Evolutionary conservation across 2,329 filamentous ascomycete genomes (phyloP).

Genomic region (Aspergillus spinulosporus): DNA sequence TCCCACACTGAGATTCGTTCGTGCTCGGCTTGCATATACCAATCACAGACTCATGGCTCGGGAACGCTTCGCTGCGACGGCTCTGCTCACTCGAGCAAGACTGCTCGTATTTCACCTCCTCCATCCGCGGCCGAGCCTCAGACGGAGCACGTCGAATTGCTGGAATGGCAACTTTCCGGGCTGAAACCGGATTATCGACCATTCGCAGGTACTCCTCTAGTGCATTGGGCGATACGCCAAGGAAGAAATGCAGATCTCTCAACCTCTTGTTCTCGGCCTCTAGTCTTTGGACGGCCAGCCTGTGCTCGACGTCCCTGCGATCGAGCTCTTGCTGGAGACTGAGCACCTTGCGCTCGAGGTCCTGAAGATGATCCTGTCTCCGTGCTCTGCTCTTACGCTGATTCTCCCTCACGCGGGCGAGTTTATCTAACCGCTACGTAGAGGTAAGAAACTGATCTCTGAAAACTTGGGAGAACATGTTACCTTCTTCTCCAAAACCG

Average conservation of each 20-base stretch:
- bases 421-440: constrained; percentile 29
- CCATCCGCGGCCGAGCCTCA: not conserved
- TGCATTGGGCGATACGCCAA: constrained; percentile 26
- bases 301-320: constrained; percentile 35
- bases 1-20: not conserved
- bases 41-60: not conserved
- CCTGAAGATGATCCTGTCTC: constrained; percentile 39
- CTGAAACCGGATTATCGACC: constrained; percentile 20
- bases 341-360: constrained; percentile 36
- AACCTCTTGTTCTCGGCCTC: constrained; percentile 37
- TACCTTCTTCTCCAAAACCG: constrained; percentile 6
- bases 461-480: not conserved
- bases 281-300: constrained; percentile 35
- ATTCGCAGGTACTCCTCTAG: constrained; percentile 32
- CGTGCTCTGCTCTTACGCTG: constrained; percentile 41
- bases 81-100: not conserved
- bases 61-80: not conserved
- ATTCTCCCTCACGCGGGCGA: constrained; percentile 45
- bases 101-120: not conserved
- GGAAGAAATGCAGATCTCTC: constrained; percentile 26
- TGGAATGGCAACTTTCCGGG: constrained; percentile 40
- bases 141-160: constrained; percentile 23
- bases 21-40: not conserved
- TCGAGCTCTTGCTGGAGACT: constrained; percentile 30
- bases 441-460: not conserved